phyloP scores from a whole-genome alignment of 108 stramenopile species.

The Parmales sp. region DNA sequence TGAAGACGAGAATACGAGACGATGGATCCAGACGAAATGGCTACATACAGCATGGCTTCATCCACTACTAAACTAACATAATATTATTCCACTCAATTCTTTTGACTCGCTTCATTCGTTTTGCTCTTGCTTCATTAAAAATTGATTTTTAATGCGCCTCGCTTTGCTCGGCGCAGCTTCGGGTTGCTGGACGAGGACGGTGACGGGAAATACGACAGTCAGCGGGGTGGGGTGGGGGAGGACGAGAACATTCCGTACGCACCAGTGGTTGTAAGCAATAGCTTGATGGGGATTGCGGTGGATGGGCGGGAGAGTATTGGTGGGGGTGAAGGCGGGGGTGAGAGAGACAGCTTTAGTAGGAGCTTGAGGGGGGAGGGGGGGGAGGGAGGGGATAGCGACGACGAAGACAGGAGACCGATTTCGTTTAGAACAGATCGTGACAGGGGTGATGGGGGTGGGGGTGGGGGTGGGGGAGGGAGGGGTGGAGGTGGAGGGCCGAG shows the following conservation, averaged over 20 bases:
- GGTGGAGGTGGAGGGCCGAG: background rate
- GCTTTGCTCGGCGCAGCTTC: too few relatives aligned
- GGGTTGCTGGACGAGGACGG: background rate
- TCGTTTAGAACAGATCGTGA: background rate
- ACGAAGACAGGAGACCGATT: background rate
- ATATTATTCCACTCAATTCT: too few relatives aligned
- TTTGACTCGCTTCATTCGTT: too few relatives aligned
- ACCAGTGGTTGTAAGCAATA: background rate
- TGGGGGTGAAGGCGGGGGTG: background rate
- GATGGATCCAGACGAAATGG: too few relatives aligned
- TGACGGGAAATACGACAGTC: background rate
- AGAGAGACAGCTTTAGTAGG: background rate
- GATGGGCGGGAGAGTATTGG: background rate
- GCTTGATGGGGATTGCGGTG: background rate
- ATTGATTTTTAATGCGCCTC: too few relatives aligned
- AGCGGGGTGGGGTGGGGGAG: conserved; percentile 1
- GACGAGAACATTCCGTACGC: conserved; percentile 1
- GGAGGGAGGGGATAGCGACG: background rate
- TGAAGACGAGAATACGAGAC: too few relatives aligned
- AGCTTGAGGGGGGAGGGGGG: background rate
- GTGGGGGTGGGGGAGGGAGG: background rate
- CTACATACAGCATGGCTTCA: too few relatives aligned
- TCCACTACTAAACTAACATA: too few relatives aligned
- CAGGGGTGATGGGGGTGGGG: background rate
- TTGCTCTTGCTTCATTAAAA: too few relatives aligned